Evolutionary conservation across 2,329 filamentous ascomycete genomes (phyloP).

Genomic region (Stagonosporopsis tanaceti): DNA sequence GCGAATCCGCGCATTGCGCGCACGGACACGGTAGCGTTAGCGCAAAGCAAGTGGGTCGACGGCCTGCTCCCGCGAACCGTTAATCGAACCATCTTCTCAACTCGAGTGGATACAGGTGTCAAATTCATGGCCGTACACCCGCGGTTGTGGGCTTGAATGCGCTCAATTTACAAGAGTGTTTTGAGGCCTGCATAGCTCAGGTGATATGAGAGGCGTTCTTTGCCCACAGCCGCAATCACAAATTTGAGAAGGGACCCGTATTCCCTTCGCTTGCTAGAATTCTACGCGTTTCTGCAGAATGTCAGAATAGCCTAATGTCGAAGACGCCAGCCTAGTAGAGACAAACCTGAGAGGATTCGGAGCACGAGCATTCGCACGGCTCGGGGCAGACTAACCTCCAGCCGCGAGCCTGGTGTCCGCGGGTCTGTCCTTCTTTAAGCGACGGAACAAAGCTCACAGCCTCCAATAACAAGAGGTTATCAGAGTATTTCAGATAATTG

Average conservation of each 20-base stretch:
- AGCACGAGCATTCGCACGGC: slow-evolving; percentile 17
- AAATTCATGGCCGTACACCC: not conserved
- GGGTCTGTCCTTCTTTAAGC: slow-evolving; percentile 10
- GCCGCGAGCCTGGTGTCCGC: slow-evolving; percentile 14
- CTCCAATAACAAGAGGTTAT: not conserved
- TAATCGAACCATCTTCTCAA: slow-evolving; percentile 1
- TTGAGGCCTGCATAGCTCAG: not conserved
- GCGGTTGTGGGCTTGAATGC: not conserved
- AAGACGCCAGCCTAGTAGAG: not conserved
- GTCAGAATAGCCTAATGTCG: slow-evolving; percentile 3
- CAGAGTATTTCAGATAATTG: not conserved
- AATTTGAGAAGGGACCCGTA: not conserved
- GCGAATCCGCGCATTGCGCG: too few species aligned
- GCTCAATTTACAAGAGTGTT: not conserved
- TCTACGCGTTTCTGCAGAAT: not conserved
- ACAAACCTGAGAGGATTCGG: not conserved
- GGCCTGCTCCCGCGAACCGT: not conserved
- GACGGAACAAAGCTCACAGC: slow-evolving; percentile 7
- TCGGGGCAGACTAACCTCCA: slow-evolving; percentile 6
- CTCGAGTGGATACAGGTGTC: not conserved
- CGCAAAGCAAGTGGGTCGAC: not conserved
- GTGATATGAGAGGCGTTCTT: not conserved
- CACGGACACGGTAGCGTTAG: too few species aligned
- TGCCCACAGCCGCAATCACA: not conserved
- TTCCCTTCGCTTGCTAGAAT: not conserved